Percentiles rank a stretch among this genome's conserved stretches.
Evolutionary conservation across 495 filamentous ascomycete genomes (phyloP).

Genomic region (Penicillium steckii): DNA sequence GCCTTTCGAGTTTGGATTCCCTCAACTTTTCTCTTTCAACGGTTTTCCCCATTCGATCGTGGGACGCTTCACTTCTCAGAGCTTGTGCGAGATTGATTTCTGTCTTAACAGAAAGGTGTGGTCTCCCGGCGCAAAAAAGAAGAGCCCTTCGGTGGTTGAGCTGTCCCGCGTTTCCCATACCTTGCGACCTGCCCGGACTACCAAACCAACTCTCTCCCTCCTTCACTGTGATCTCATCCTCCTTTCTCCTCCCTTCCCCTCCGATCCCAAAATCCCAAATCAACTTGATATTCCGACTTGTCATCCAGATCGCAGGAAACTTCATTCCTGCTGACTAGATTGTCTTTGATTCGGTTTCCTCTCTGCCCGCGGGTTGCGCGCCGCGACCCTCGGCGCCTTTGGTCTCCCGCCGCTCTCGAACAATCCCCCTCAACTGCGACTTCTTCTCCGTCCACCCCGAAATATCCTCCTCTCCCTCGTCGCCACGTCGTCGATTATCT

Average conservation of each 20-base stretch:
- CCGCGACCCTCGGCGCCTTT: slow-evolving; percentile 38
- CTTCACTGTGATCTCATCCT: slow-evolving; percentile 18
- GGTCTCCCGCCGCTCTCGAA: slow-evolving; percentile 38
- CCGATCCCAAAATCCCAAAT: slow-evolving; percentile 16
- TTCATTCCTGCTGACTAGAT: slow-evolving; percentile 24
- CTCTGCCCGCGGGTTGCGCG: slow-evolving; percentile 34
- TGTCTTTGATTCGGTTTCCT: slow-evolving; percentile 12
- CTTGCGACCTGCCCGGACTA: slow-evolving; percentile 10
- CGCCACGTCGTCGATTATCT: slow-evolving; percentile 17
- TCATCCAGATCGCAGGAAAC: slow-evolving; percentile 22
- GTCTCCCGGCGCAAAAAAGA: not conserved
- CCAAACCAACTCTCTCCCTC: slow-evolving; percentile 24
- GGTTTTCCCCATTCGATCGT: slow-evolving; percentile 12
- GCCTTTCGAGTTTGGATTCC: slow-evolving; percentile 1
- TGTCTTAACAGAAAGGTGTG: not conserved
- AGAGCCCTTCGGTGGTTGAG: slow-evolving; percentile 12
- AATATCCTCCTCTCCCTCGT: slow-evolving; percentile 22
- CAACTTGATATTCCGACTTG: slow-evolving; percentile 18
- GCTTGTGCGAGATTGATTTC: not conserved
- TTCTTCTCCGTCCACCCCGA: slow-evolving; percentile 15
- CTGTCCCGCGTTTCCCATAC: slow-evolving; percentile 24
- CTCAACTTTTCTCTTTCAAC: slow-evolving; percentile 1
- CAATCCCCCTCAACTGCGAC: slow-evolving; percentile 38
- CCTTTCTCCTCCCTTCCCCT: slow-evolving; percentile 14
- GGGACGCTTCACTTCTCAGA: not conserved